Evolutionary conservation across 2,329 filamentous ascomycete species (phyloP).

Genomic region (Alternaria tenuissima): DNA sequence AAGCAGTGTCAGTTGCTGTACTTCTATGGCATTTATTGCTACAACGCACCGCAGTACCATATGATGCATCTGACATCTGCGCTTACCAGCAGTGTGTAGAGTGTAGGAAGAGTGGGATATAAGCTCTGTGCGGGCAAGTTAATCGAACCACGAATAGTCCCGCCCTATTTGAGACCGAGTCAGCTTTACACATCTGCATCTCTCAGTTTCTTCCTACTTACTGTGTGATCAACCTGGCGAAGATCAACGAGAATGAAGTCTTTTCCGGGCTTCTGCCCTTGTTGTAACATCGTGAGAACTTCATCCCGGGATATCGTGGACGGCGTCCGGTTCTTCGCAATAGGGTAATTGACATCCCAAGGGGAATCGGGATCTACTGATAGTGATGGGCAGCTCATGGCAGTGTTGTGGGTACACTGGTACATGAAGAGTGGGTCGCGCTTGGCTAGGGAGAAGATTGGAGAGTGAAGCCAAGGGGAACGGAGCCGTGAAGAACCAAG

Average conservation of each 20-base stretch:
- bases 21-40: not conserved
- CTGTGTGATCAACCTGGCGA: conserved; percentile 61
- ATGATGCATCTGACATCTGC: conserved; percentile 60
- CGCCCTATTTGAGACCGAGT: conserved; percentile 56
- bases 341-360: conserved; percentile 2
- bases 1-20: conserved; percentile 4
- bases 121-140: conserved; percentile 65
- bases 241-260: conserved; percentile 57
- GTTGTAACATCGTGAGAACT: conserved; percentile 4
- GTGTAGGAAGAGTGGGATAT: conserved; percentile 58
- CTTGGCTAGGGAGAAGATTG: conserved; percentile 7
- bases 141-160: conserved; percentile 66
- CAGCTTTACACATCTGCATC: not conserved
- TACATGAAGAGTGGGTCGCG: not conserved
- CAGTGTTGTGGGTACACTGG: not conserved
- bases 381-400: conserved; percentile 10
- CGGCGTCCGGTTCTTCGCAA: conserved; percentile 4
- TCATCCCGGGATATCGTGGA: conserved; percentile 3
- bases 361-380: conserved; percentile 3
- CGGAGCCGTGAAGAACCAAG: not conserved
- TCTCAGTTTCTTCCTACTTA: conserved; percentile 27
- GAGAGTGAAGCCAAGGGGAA: not conserved
- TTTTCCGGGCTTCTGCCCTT: conserved; percentile 13
- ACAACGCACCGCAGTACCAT: conserved; percentile 63
- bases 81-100: conserved; percentile 61